A percentile compares a stretch with the other conserved stretches of the same genome.
phyloP scores from a whole-genome alignment of 306 rosid species.

The Oemleria cerasiformis region DNA sequence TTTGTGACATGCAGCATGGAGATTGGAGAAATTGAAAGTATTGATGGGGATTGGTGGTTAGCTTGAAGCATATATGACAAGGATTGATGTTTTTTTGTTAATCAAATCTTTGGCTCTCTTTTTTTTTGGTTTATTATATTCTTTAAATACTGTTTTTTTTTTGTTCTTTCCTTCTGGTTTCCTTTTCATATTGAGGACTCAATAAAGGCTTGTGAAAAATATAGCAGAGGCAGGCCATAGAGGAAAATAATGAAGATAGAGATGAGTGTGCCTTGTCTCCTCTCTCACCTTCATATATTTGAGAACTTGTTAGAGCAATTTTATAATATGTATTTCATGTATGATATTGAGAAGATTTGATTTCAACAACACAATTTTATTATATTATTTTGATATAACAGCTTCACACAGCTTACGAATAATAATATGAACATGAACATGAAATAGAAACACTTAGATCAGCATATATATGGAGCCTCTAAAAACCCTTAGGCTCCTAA shows the following conservation, averaged over 20 bases:
- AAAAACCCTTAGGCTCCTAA: background rate
- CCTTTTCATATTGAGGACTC: constrained; percentile 19
- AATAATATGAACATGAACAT: background rate
- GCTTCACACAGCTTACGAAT: constrained; percentile 1
- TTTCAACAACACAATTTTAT: background rate
- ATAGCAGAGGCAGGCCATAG: constrained; percentile 35
- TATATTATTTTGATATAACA: constrained; percentile 12
- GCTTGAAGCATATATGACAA: constrained; percentile 49
- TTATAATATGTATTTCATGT: background rate
- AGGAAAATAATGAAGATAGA: constrained; percentile 26
- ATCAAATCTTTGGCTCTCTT: constrained; percentile 46
- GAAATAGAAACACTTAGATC: background rate
- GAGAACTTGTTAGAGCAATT: background rate
- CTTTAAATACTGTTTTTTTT: constrained; percentile 21
- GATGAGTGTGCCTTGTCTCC: background rate
- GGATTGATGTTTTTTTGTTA: constrained; percentile 33
- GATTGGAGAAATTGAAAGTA: constrained; percentile 76
- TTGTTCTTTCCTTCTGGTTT: constrained; percentile 24
- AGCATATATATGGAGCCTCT: background rate
- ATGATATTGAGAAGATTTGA: background rate
- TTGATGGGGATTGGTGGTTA: constrained; percentile 74
- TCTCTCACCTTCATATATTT: constrained; percentile 22
- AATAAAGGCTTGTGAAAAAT: constrained; percentile 44
- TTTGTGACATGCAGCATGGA: constrained; percentile 61
- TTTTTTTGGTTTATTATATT: constrained; percentile 13